These are phyloP conservation scores for Aquilaria agallochum DNA, from an alignment of 441 rosid genomes.

Conservation along the genomic window DNA sequence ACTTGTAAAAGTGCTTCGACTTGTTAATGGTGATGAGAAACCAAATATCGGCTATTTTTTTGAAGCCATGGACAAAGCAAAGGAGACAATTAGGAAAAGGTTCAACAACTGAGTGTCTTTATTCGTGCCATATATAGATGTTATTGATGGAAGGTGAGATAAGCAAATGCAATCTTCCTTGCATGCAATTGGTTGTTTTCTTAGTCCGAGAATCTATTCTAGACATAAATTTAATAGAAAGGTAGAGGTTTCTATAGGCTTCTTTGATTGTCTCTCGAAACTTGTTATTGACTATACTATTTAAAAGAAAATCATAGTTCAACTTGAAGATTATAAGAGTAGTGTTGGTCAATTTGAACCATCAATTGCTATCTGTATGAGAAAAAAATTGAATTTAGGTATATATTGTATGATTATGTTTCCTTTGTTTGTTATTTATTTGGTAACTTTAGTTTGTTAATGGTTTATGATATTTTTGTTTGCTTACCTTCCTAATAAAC, in stretches of 20 bases:
- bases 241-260: neutral
- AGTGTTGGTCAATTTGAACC: neutral
- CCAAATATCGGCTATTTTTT: neutral
- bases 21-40: neutral
- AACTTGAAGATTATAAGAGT: neutral
- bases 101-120: neutral
- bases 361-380: neutral
- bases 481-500: neutral
- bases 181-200: too few relatives aligned
- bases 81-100: neutral
- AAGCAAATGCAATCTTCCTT: neutral
- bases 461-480: too few relatives aligned
- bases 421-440: neutral
- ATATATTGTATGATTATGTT: neutral
- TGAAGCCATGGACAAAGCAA: neutral
- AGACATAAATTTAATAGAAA: neutral
- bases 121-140: neutral
- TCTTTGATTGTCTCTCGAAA: neutral
- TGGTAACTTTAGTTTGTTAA: too few relatives aligned
- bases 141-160: neutral
- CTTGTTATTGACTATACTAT: neutral
- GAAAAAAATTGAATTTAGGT: neutral
- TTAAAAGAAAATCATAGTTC: neutral
- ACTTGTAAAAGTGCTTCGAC: too few relatives aligned
- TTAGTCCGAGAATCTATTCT: neutral